Evolutionary conservation across 495 filamentous ascomycete species (phyloP), one percentile per base, ranked within the genome.

Genomic region (Penicillium subrubescens): DNA sequence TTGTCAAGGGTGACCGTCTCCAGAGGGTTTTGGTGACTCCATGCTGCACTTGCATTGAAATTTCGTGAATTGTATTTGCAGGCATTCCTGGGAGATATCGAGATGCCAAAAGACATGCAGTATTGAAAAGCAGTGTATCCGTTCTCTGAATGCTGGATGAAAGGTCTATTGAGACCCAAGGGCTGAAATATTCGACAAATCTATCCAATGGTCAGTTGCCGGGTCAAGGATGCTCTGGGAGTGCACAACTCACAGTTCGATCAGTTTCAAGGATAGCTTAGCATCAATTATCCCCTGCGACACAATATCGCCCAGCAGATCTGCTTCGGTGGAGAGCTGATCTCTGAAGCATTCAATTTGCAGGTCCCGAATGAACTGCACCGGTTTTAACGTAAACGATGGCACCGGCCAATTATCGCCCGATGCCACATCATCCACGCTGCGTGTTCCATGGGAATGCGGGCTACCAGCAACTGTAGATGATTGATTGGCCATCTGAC

Each of bases 61-160:
- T 76, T 19, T 73, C 68, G 46, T 73, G 73, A n/a, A 71, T 63
- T 12, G 73, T 72, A 35, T 71, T 68, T 33, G 65, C 51, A 27
- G 74, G 72, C 52, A 78, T 72, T 2, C 73, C 73, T 8, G 76
- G 77, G 12, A 80, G 59, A 68, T 78, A 78, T 25, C 76, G 76
- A n/a, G 77, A 74, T n/a, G 75, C 77, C 29, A 80, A 44, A 1
- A 78, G 64, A 53, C 77, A 80, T 23, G 77, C 76, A 19, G 75
- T 77, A 57, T 72, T 80, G 62, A 78, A 78, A 27, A 80, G 67
- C 19, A 80, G 67, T 8, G 77, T 73, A 69, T 78, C 68, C 27
- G 73, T 64, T 34, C 67, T 62, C 51, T 71, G 64, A 37, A 77
- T 70, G 61, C 65, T 68, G 27, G 73, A 71, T 15, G 67, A 59